Evolutionary conservation across 1,284 basidiomycete genomes (phyloP).

Genomic region (Boletellus deceptivus): DNA sequence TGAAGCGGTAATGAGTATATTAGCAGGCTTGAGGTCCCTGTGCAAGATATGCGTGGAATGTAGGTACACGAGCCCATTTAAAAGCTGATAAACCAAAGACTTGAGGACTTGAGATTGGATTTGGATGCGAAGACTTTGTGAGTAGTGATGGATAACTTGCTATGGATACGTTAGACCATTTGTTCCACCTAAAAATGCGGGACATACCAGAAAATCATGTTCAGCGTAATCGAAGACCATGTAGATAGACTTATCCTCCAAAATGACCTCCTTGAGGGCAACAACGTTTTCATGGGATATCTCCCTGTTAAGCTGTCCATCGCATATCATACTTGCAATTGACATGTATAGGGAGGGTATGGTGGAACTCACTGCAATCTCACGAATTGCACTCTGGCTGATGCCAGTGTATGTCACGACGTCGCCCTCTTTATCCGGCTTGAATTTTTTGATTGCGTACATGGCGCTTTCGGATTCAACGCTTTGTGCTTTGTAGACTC

Average conservation of each 20-base stretch:
- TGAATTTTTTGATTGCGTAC: slow-evolving; percentile 99
- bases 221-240: slow-evolving; percentile 99
- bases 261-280: slow-evolving; percentile 88
- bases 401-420: slow-evolving; percentile 94
- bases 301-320: slow-evolving; percentile 82
- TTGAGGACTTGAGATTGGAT: slow-evolving; percentile 84
- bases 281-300: slow-evolving; percentile 93
- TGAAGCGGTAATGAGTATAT: slow-evolving; percentile 88
- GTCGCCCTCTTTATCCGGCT: slow-evolving; percentile 98
- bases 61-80: slow-evolving; percentile 93
- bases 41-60: slow-evolving; percentile 95
- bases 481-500: slow-evolving; percentile 95
- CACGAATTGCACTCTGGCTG: slow-evolving; percentile 93
- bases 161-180: slow-evolving; percentile 30
- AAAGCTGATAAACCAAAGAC: slow-evolving; percentile 92
- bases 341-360: background rate
- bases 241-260: slow-evolving; percentile 97
- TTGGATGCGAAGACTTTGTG: slow-evolving; percentile 77
- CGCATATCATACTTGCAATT: background rate
- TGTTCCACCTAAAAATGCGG: background rate
- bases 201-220: slow-evolving; percentile 89
- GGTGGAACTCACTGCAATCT: slow-evolving; percentile 78
- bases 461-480: slow-evolving; percentile 65
- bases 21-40: slow-evolving; percentile 97
- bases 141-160: slow-evolving; percentile 99